These are phyloP conservation scores for Trichopus zeylanicus DNA, from an alignment of 116 monocot genomes.

Conservation along the genomic window DNA sequence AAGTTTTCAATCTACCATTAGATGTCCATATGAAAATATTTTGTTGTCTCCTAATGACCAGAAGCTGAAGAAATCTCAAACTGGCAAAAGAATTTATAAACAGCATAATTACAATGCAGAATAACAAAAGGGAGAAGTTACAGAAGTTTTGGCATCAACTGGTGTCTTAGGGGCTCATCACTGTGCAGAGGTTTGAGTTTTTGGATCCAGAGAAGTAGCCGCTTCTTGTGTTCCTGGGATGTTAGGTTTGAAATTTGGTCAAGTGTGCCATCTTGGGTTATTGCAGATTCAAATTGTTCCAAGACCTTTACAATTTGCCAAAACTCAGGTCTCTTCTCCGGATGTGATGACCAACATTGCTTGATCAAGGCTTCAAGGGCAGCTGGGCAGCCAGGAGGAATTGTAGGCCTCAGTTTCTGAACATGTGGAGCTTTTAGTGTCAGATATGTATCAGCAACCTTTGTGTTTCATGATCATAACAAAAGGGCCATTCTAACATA, in stretches of 20 bases:
- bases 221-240: slow-evolving; percentile 39
- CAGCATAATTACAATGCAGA: slow-evolving; percentile 1
- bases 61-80: no score
- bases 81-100: no score
- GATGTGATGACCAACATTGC: slow-evolving; percentile 46
- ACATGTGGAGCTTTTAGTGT: no score
- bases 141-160: slow-evolving; percentile 18
- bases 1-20: no score
- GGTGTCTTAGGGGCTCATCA: not conserved
- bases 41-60: no score
- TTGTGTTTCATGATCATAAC: no score
- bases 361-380: slow-evolving; percentile 51
- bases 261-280: slow-evolving; percentile 40
- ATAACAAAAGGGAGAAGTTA: slow-evolving; percentile 8
- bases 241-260: slow-evolving; percentile 21
- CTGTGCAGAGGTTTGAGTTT: slow-evolving; percentile 29
- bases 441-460: no score
- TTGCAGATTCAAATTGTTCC: slow-evolving; percentile 42
- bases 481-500: no score
- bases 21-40: no score
- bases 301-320: slow-evolving; percentile 72
- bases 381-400: slow-evolving; percentile 45
- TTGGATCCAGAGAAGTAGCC: slow-evolving; percentile 35
- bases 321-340: no score
- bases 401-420: slow-evolving; percentile 51